These are phyloP conservation scores for Triticum dicoccoides DNA, from an alignment of 176 grass and related monocot species.

Conservation along the genomic window DNA sequence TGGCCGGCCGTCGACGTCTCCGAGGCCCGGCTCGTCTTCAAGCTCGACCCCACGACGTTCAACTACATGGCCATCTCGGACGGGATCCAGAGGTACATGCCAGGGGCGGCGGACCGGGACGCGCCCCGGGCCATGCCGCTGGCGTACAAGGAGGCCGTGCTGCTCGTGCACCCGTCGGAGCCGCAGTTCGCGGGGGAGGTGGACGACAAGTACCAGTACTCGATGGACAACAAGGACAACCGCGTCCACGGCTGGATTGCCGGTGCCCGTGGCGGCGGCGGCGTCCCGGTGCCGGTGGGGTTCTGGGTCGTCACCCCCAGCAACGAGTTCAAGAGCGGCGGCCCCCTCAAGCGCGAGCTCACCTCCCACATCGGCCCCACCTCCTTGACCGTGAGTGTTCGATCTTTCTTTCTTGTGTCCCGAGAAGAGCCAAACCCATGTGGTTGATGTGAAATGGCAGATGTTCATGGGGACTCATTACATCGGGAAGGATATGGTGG, in stretches of 20 bases:
- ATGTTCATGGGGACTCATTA: conserved; percentile 71
- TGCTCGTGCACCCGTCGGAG: background rate
- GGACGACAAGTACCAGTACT: background rate
- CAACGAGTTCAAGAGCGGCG: background rate
- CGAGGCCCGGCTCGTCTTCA: conserved; percentile 50
- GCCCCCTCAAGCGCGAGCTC: conserved; percentile 49
- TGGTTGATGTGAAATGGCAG: background rate
- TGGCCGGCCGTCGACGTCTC: conserved; percentile 47
- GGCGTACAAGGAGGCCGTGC: background rate
- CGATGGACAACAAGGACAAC: background rate
- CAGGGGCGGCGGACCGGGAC: conserved; percentile 34
- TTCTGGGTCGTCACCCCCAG: background rate
- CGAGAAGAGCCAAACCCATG: too few relatives aligned
- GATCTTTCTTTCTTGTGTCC: background rate
- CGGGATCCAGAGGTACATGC: conserved; percentile 56
- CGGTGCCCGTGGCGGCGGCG: too few relatives aligned
- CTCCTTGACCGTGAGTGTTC: conserved; percentile 32
- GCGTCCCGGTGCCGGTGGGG: too few relatives aligned
- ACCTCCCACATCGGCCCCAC: conserved; percentile 75
- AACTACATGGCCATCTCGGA: conserved; percentile 68
- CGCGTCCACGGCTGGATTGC: background rate
- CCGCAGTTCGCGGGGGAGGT: background rate
- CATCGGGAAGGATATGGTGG: conserved; percentile 33
- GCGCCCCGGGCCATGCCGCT: conserved; percentile 32
- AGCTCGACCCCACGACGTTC: conserved; percentile 48